A percentile compares a stretch with the other conserved stretches of the same genome.
Conservation (phyloP, 257 asterid species). For the Ligustrum vulgare region DNA sequence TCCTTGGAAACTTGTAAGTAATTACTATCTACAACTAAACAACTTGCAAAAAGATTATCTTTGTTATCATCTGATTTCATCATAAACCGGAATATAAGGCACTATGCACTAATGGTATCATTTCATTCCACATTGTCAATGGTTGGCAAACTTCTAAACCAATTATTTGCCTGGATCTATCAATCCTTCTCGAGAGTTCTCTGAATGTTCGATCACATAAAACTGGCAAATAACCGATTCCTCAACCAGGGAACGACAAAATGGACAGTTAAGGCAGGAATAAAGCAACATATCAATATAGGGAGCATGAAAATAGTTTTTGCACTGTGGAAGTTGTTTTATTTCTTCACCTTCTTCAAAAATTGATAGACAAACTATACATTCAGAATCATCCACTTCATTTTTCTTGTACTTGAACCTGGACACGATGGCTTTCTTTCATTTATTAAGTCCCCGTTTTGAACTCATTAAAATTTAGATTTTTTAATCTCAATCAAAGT, state of each 20-base stretch:
- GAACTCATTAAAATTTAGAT: no score
- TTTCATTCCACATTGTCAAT: neutral
- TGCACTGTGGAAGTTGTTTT: slow-evolving; percentile 56
- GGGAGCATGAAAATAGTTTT: slow-evolving; percentile 66
- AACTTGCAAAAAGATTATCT: no score
- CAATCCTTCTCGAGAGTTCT: slow-evolving; percentile 36
- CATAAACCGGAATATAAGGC: neutral
- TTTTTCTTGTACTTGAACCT: slow-evolving; percentile 61
- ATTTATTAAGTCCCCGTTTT: no score
- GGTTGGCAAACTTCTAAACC: slow-evolving; percentile 19
- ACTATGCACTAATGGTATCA: neutral
- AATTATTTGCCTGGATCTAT: slow-evolving; percentile 20
- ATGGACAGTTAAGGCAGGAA: slow-evolving; percentile 67
- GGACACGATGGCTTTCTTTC: slow-evolving; percentile 25
- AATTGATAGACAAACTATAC: slow-evolving; percentile 68
- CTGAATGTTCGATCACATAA: slow-evolving; percentile 13
- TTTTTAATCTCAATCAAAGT: no score
- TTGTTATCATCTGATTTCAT: neutral
- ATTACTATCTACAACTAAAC: no score
- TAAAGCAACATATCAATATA: slow-evolving; percentile 83
- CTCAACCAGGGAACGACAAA: slow-evolving; percentile 67
- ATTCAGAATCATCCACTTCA: slow-evolving; percentile 35
- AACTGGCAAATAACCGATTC: slow-evolving; percentile 17
- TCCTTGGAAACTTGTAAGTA: no score
- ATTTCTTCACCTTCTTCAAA: slow-evolving; percentile 68